Evolutionary conservation across 202 grass and related monocot species (phyloP), one percentile per base, ranked within the genome.

Genomic region (Tripidium arundinaceum): DNA sequence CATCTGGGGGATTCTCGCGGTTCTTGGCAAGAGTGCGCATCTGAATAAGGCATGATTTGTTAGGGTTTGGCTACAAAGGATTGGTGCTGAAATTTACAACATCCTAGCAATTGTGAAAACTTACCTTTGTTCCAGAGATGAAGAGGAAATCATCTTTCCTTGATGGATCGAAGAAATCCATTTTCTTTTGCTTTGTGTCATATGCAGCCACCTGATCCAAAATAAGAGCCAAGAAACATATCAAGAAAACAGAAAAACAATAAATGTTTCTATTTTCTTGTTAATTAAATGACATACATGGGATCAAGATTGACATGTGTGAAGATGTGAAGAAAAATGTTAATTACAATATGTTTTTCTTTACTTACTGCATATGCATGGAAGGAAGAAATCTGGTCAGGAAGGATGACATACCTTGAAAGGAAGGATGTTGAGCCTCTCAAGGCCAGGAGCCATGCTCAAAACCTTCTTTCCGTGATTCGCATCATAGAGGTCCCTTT

Each of bases 111-210:
- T 31, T 68, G 4, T 62, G 47, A 76, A 62, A 29, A 43, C 76
- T 74, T 91, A 99, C 96, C 96, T 99, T 96, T 33, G 96, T 99
- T 41, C 96, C 96, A 78, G 96, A 99, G 65, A 99, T 99, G 86
- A 99, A 99, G 39, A 99, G 71, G 57, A 96, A 99, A 83, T 99
- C 96, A 61, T 99, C 86, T 85, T 93, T 89, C 84, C 92, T 91
- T 59, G 90, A 96, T 33, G 96, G 96, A 47, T 99, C 90, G 0
- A 99, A 99, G 89, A 99, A 99, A 86, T 93, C 87, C 96, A 96
- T 99, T 82, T 93, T 91, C 61, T 93, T 83, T 73, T 95, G 81
- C 34, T 86, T 95, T 46, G 70, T 86, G 82, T 99, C 96, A 74
- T 99, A 99, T 66, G 96, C 92, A 77, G 96, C 96, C 18, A 99